Base-by-base conservation (phyloP, 192 early-diverging fungal genomes). In the Coemansia sp. region DNA sequence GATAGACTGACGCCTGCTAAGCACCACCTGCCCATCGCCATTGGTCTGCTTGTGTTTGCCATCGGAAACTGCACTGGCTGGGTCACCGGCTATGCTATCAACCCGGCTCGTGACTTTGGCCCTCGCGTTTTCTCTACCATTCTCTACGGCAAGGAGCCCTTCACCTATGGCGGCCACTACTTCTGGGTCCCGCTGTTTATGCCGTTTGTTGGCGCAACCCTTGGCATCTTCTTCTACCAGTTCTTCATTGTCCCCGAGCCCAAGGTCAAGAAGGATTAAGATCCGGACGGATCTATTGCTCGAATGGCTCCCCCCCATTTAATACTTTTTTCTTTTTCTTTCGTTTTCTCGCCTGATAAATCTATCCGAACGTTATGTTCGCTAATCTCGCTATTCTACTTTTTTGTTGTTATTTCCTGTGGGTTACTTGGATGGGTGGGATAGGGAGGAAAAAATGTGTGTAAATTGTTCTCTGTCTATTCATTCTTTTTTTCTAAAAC, bases 41-140 rank as follows among this genome's bases (percentile, higher is more conserved):
- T 90, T 57, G 89, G 87, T 56, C 69, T 91, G 20, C 61, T 86
- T 46, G 75, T 91, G 14, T 74, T 86, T 40, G 77, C 84, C 56
- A 90, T 91, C 39, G 87, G 86, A 22, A 85, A 80, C 67, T 88
- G 86, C 42, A 84, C 88, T 20, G 88, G 87, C 32, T 89, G 82
- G 70, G 82, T 86, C 74, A 90, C 89, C 20, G 87, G 88, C 44
- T 89, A 87, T 51, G 87, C 86, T 45, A 81, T 93, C 58, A 93
- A 93, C 70, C 89, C 88, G 54, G 92, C 92, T 7, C 86, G 92
- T 80, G 92, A 93, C 76, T 81, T 92, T 73, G 92, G 90, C 37
- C 91, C 91, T 11, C 88, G 92, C 46, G 70, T 89, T n/a, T 91
- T 92, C 71, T 86, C 88, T 38, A 75, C 85, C 37, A 72, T 87